Evolutionary conservation across 768 basidiomycete genomes (phyloP).

Genomic region (Dentipellis fragilis): DNA sequence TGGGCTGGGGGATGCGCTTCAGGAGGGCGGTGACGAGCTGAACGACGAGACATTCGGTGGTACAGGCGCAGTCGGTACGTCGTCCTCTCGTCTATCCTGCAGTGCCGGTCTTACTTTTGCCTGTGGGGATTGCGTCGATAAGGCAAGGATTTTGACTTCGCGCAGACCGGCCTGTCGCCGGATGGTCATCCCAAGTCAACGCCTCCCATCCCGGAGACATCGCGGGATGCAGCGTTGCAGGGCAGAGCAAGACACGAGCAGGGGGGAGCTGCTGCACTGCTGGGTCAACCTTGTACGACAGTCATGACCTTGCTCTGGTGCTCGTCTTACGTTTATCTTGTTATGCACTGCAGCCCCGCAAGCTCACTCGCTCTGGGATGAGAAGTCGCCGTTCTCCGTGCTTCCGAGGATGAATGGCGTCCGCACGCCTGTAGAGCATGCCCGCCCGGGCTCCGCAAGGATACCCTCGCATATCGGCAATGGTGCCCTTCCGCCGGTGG

Average conservation of each 20-base stretch:
- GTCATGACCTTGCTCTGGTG: conserved; percentile 13
- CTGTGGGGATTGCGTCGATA: not conserved
- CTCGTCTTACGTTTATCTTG: conserved; percentile 20
- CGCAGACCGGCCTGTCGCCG: conserved; percentile 31
- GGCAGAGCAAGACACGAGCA: not conserved
- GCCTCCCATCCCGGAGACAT: conserved; percentile 1
- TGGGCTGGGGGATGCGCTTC: conserved; percentile 77
- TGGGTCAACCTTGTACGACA: conserved; percentile 20
- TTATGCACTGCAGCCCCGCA: conserved; percentile 34
- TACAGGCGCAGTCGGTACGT: conserved; percentile 60
- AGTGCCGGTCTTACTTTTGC: not conserved
- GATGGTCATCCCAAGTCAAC: conserved; percentile 12
- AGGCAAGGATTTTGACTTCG: conserved; percentile 93
- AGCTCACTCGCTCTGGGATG: conserved; percentile 73
- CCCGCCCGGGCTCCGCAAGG: conserved; percentile 14
- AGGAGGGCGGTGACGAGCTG: conserved; percentile 85
- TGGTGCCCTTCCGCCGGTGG: conserved; percentile 10
- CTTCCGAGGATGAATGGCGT: conserved; percentile 32
- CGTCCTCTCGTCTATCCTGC: not conserved
- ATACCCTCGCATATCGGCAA: conserved; percentile 4
- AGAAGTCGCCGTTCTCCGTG: conserved; percentile 67
- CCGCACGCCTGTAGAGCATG: conserved; percentile 16
- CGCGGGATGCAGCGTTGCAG: not conserved
- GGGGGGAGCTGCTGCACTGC: conserved; percentile 6
- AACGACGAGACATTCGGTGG: conserved; percentile 97